A percentile compares a stretch with the other conserved stretches of the same genome.
phyloP scores from a whole-genome alignment of 495 filamentous ascomycete species.

The Penicillium bialowiezense region DNA sequence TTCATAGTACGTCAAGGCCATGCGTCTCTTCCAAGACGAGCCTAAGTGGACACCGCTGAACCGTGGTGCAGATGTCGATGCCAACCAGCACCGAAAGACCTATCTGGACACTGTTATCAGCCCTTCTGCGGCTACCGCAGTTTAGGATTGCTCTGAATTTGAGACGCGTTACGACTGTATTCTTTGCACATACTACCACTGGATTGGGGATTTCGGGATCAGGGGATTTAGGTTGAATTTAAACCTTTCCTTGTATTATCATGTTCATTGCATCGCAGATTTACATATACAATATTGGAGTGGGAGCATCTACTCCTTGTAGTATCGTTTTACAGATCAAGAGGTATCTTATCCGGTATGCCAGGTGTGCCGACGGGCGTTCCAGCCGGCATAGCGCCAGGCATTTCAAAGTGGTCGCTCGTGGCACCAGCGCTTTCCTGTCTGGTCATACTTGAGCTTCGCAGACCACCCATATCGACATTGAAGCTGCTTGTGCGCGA shows the following conservation, averaged over 20 bases:
- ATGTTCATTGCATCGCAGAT: background rate
- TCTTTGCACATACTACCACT: conserved; percentile 7
- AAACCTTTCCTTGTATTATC: background rate
- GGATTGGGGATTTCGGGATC: too few species aligned
- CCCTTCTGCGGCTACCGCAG: conserved; percentile 27
- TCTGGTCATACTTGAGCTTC: conserved; percentile 34
- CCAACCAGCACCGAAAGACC: conserved; percentile 70
- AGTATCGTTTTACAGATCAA: background rate
- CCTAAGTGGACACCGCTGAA: conserved; percentile 98
- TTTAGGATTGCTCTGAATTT: conserved; percentile 14
- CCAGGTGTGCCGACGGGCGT: conserved; percentile 6
- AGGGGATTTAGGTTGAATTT: background rate
- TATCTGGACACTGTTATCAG: conserved; percentile 55
- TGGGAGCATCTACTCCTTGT: too few species aligned
- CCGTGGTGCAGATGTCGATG: conserved; percentile 71
- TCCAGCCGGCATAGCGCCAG: conserved; percentile 29
- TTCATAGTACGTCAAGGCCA: conserved; percentile 84
- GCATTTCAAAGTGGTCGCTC: conserved; percentile 36
- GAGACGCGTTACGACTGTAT: conserved; percentile 20
- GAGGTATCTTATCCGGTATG: background rate
- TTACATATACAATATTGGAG: too few species aligned
- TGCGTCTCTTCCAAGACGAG: conserved; percentile 97
- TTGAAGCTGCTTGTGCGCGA: conserved; percentile 42
- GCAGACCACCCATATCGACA: conserved; percentile 34
- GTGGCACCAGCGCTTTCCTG: conserved; percentile 30